Evolutionary conservation across 495 filamentous ascomycete species (phyloP).

Genomic region (Penicillium ochrochloron): DNA sequence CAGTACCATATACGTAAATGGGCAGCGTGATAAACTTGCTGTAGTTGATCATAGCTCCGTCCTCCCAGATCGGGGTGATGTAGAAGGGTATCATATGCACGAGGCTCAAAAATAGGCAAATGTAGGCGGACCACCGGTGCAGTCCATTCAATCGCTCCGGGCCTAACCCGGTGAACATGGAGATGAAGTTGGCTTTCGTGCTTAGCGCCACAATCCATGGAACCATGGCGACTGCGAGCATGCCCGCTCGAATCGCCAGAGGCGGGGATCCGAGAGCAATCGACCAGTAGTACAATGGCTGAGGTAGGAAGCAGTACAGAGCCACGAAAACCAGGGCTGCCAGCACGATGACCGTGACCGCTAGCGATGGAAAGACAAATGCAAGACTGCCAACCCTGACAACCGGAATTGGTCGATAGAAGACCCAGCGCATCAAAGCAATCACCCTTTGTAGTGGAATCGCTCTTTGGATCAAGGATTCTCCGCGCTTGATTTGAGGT

Average conservation of each 20-base stretch:
- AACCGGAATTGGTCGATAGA: slow-evolving; percentile 82
- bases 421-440: slow-evolving; percentile 79
- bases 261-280: slow-evolving; percentile 87
- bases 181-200: slow-evolving; percentile 89
- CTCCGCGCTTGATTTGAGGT: slow-evolving; percentile 54
- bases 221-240: slow-evolving; percentile 92
- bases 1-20: slow-evolving; percentile 81
- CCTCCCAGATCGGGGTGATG: slow-evolving; percentile 81
- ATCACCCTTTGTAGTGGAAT: slow-evolving; percentile 73
- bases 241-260: slow-evolving; percentile 85
- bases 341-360: slow-evolving; percentile 66
- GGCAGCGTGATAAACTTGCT: slow-evolving; percentile 62
- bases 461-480: slow-evolving; percentile 71
- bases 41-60: slow-evolving; percentile 69
- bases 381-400: slow-evolving; percentile 62
- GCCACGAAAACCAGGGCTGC: slow-evolving; percentile 71
- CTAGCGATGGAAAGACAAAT: slow-evolving; percentile 76
- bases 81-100: slow-evolving; percentile 91
- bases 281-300: slow-evolving; percentile 82
- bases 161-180: slow-evolving; percentile 84
- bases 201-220: slow-evolving; percentile 91
- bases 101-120: slow-evolving; percentile 80
- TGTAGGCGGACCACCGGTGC: slow-evolving; percentile 90
- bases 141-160: slow-evolving; percentile 92
- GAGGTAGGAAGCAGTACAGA: slow-evolving; percentile 81